Percentiles rank a stretch among this genome's conserved stretches.
Evolutionary conservation across 1,284 basidiomycete species (phyloP).

Genomic region (Thecaphora frezii): DNA sequence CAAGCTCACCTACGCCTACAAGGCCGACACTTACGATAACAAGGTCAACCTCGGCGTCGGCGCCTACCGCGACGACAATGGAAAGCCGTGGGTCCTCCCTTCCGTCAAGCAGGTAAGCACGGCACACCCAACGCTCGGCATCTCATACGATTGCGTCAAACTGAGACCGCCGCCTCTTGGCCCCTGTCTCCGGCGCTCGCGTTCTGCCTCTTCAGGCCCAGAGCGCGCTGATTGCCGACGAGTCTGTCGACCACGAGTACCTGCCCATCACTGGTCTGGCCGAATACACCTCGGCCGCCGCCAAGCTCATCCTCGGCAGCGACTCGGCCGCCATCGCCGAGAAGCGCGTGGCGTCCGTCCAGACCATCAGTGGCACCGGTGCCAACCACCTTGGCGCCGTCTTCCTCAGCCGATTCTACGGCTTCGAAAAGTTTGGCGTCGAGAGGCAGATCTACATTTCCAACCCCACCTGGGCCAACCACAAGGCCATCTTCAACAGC

Average conservation of each 20-base stretch:
- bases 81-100: slow-evolving; percentile 62
- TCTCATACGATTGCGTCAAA: no score
- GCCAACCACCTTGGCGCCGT: slow-evolving; percentile 88
- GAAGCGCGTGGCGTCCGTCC: slow-evolving; percentile 59
- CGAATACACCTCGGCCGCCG: slow-evolving; percentile 76
- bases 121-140: no score
- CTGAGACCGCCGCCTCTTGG: no score
- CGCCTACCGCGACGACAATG: slow-evolving; percentile 61
- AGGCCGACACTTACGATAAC: slow-evolving; percentile 74
- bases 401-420: slow-evolving; percentile 84
- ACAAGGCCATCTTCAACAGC: slow-evolving; percentile 83
- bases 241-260: slow-evolving; percentile 86
- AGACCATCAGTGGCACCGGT: slow-evolving; percentile 89
- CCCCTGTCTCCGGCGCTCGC: no score
- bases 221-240: slow-evolving; percentile 70
- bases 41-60: slow-evolving; percentile 84
- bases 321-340: slow-evolving; percentile 75
- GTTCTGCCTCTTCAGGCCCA: slow-evolving; percentile 73
- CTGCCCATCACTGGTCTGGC: slow-evolving; percentile 85
- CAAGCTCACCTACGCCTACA: slow-evolving; percentile 84
- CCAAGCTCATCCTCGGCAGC: slow-evolving; percentile 76
- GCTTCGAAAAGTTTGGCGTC: slow-evolving; percentile 58
- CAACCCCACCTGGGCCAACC: slow-evolving; percentile 94
- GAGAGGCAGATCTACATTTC: slow-evolving; percentile 71
- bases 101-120: slow-evolving; percentile 56